Evolutionary conservation across 2,329 filamentous ascomycete species (phyloP).

Genomic region (Nigrospora sphaerica): DNA sequence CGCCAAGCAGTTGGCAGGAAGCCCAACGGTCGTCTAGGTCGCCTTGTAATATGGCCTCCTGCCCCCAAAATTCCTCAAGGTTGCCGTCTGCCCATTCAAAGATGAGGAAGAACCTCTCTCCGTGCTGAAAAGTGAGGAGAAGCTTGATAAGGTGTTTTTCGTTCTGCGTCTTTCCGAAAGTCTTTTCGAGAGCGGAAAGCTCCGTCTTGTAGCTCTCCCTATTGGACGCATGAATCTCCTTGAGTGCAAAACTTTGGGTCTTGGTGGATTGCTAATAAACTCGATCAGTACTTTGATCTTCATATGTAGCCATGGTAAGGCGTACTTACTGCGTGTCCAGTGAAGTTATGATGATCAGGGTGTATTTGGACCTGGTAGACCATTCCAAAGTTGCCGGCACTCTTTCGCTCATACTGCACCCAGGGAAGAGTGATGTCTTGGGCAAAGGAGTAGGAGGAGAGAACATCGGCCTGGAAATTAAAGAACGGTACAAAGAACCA

Average conservation of each 20-base stretch:
- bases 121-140: conserved; percentile 6
- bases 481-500: conserved; percentile 1
- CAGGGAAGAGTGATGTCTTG: neutral
- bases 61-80: neutral
- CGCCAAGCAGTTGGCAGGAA: too few relatives aligned
- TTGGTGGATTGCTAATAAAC: neutral
- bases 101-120: conserved; percentile 4
- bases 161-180: neutral
- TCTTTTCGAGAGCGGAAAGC: neutral
- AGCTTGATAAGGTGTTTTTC: conserved; percentile 6
- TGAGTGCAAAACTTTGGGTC: neutral
- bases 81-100: conserved; percentile 9
- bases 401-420: neutral
- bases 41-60: neutral
- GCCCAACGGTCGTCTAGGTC: neutral
- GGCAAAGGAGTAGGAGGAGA: neutral
- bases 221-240: neutral
- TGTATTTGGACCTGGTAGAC: neutral
- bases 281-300: neutral
- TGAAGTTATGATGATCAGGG: neutral
- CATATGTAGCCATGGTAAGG: neutral
- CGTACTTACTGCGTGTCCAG: neutral
- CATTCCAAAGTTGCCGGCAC: neutral
- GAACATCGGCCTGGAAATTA: neutral
- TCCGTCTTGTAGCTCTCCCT: neutral